These are phyloP conservation scores for sweet orange (Citrus sinensis) DNA, from an alignment of 345 rosid species.

Conservation along the genomic window DNA sequence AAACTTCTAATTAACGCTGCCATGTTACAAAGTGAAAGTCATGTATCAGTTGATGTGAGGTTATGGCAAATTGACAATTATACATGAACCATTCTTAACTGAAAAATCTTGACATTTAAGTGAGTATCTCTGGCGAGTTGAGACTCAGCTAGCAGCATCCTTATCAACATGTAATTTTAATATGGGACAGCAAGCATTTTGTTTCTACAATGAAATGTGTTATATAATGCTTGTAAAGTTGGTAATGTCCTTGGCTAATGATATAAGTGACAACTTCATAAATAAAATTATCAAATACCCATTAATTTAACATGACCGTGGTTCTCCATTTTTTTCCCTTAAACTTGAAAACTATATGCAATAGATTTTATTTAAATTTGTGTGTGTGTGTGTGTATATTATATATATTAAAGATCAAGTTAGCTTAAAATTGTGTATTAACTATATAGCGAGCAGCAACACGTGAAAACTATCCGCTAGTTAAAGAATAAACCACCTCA, in stretches of 20 bases:
- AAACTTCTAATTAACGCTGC: neutral
- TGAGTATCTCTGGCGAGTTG: neutral
- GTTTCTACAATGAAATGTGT: neutral
- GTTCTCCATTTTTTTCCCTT: too few relatives aligned
- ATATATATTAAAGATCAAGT: too few relatives aligned
- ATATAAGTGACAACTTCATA: too few relatives aligned
- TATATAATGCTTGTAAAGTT: neutral
- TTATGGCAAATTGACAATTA: neutral
- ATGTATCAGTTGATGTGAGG: neutral
- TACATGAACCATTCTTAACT: neutral
- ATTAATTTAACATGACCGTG: too few relatives aligned
- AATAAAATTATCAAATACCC: too few relatives aligned
- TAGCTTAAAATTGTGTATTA: too few relatives aligned
- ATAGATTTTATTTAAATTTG: too few relatives aligned
- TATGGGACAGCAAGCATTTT: neutral
- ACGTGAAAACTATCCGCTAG: too few relatives aligned
- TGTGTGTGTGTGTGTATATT: too few relatives aligned
- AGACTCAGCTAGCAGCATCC: neutral
- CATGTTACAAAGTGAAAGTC: neutral
- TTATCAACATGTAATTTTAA: neutral
- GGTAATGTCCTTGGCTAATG: neutral
- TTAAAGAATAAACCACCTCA: too few relatives aligned
- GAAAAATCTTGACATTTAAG: neutral
- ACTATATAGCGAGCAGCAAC: too few relatives aligned
- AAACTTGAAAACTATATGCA: too few relatives aligned